Base-by-base conservation (phyloP, 805 yeast genomes). In the Dipodascopsis uninucleata region DNA sequence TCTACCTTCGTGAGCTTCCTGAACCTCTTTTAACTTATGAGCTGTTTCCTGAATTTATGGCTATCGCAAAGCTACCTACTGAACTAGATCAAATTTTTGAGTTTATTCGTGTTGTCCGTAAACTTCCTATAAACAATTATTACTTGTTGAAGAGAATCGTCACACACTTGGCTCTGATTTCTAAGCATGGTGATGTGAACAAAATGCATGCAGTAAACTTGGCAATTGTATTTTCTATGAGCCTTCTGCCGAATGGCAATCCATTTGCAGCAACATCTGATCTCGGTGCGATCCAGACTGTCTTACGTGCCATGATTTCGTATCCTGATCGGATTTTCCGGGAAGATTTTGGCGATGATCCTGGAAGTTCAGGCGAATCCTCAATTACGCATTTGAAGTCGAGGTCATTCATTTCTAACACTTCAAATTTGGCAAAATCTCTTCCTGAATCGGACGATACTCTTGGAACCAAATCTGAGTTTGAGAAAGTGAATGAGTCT, bases 181-280 rank as follows among this genome's bases (percentile, higher is more conserved):
- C 83, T 43, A 74, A 74, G 47, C 79, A 78, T 58, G 79, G 81
- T 35, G 79, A 76, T 8, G 68, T 67, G 36, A 90, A 90, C 66
- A 81, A 81, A 61, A 90, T 90, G 97, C 85, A 82, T 44, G 78
- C 95, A 2, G 81, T 87, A 1, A 90, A 90, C 61, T 67, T 90
- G 58, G 95, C 96, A 3, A 90, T 94, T 43, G 96, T 90, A 5
- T 82, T 90, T 58, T 73, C 82, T 3, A 78, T 78, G 79, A 76
- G 81, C 63, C 62, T 78, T 53, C 69, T 69, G 3, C 43, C 57
- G 16, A 36, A 41, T 17, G 44, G 47, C 20, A 52, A 55, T 20
- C 20, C 56, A 1, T 56, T 63, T 6, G 48, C 59, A 12, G 75
- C 74, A 67, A 75, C 78, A 12, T 63, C 75, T 8, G 74, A 72